Conservation (phyloP, 371 early-diverging fungal species). For the Smittium culicis region DNA sequence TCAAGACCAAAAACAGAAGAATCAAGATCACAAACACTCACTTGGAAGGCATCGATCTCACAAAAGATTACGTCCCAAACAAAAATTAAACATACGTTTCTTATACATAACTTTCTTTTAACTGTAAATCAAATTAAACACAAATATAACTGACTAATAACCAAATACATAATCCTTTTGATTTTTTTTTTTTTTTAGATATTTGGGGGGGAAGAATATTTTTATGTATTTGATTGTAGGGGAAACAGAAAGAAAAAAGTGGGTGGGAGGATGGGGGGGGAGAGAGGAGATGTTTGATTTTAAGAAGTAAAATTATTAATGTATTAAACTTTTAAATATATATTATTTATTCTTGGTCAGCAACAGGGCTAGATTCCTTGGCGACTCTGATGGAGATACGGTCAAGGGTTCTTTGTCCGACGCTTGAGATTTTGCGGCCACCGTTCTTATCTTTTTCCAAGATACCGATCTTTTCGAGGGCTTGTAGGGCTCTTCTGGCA, state of each 20-base stretch:
- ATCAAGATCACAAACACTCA: conserved; percentile 79
- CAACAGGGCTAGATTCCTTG: conserved; percentile 17
- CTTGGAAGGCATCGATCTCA: conserved; percentile 63
- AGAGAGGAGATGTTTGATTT: too few relatives aligned
- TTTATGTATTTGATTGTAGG: too few relatives aligned
- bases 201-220: too few relatives aligned
- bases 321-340: too few relatives aligned
- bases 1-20: conserved; percentile 35
- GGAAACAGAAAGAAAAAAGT: not conserved
- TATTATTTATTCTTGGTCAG: conserved; percentile 3
- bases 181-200: not conserved
- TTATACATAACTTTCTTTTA: not conserved
- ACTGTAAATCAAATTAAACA: not conserved
- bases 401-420: conserved; percentile 75
- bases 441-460: conserved; percentile 75
- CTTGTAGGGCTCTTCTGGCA: conserved; percentile 89
- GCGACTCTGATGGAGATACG: conserved; percentile 34
- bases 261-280: too few relatives aligned
- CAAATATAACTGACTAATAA: conserved; percentile 2
- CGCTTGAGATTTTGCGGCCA: conserved; percentile 68
- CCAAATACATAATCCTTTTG: not conserved
- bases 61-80: conserved; percentile 49
- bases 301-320: too few relatives aligned
- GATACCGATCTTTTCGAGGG: conserved; percentile 93
- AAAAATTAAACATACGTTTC: conserved; percentile 6